Evolutionary conservation across 139 green algal genomes (phyloP).

Genomic region (Micractinium conductrix): DNA sequence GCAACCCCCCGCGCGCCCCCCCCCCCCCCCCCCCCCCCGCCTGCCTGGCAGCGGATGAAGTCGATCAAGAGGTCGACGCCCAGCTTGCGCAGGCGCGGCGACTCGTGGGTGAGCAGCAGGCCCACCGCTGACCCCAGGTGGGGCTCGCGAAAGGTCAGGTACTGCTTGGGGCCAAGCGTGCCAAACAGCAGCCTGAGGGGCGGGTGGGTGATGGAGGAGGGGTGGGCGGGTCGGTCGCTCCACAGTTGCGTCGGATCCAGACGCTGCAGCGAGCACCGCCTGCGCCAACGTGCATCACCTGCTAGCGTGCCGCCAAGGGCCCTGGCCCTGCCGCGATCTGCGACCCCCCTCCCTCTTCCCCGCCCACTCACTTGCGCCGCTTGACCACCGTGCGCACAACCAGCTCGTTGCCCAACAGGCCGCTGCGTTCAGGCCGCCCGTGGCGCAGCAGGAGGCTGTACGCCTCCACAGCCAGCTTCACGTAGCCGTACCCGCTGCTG

Average conservation of each 20-base stretch:
- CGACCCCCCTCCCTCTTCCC: background rate
- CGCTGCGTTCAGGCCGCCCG: constrained; percentile 12
- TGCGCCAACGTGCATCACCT: background rate
- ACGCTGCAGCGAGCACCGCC: background rate
- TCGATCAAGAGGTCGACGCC: constrained; percentile 49
- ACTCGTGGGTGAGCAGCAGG: constrained; percentile 38
- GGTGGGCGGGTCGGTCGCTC: too few relatives aligned
- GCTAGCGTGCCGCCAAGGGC: background rate
- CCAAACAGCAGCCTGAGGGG: constrained; percentile 15
- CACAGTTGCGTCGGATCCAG: too few relatives aligned
- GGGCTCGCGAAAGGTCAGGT: constrained; percentile 3
- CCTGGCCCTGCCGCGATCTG: background rate
- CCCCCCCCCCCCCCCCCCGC: background rate
- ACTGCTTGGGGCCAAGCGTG: background rate
- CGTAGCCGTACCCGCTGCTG: constrained; percentile 42
- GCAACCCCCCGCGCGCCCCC: background rate
- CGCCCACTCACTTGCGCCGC: constrained; percentile 3
- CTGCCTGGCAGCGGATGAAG: constrained; percentile 50
- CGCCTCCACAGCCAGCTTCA: constrained; percentile 49
- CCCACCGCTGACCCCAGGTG: constrained; percentile 53
- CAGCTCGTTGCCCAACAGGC: constrained; percentile 58
- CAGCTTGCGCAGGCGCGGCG: constrained; percentile 25
- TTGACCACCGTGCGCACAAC: constrained; percentile 37
- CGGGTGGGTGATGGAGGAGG: too few relatives aligned
- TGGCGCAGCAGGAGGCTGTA: constrained; percentile 50